Evolutionary conservation across 2,329 filamentous ascomycete species (phyloP).

Genomic region (Plenodomus biglobosus): DNA sequence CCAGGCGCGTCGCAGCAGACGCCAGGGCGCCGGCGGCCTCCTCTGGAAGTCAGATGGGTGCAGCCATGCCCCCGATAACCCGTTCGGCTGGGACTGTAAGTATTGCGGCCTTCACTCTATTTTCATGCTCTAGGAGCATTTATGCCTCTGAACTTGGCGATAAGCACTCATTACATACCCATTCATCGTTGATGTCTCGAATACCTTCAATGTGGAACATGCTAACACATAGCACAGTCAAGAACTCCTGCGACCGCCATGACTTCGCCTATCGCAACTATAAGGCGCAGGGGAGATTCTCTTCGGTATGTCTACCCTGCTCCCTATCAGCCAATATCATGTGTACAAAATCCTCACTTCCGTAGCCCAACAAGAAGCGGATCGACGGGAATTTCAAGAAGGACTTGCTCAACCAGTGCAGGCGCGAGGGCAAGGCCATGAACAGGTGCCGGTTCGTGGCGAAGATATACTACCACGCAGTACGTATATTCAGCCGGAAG

Average conservation of each 20-base stretch:
- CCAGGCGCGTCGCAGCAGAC: background rate
- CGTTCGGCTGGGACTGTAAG: conserved; percentile 4
- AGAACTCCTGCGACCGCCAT: background rate
- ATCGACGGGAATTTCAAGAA: conserved; percentile 2
- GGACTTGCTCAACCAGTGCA: background rate
- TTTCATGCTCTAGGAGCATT: too few relatives aligned
- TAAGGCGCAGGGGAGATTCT: background rate
- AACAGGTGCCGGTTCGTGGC: background rate
- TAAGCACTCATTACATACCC: too few relatives aligned
- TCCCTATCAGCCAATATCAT: background rate
- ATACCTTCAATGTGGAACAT: background rate
- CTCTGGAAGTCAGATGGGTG: background rate
- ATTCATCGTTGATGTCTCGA: too few relatives aligned
- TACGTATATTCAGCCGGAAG: background rate
- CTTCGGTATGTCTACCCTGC: background rate
- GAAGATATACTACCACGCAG: background rate
- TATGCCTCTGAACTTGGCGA: too few relatives aligned
- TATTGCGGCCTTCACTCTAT: too few relatives aligned
- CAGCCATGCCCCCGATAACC: background rate
- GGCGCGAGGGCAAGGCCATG: background rate
- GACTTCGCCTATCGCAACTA: conserved; percentile 1
- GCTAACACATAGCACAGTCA: background rate
- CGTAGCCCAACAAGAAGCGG: background rate
- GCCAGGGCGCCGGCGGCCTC: background rate
- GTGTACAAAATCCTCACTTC: too few relatives aligned